phyloP scores from a whole-genome alignment of 176 grass and related monocot genomes.

The Phoenix roebelenii region DNA sequence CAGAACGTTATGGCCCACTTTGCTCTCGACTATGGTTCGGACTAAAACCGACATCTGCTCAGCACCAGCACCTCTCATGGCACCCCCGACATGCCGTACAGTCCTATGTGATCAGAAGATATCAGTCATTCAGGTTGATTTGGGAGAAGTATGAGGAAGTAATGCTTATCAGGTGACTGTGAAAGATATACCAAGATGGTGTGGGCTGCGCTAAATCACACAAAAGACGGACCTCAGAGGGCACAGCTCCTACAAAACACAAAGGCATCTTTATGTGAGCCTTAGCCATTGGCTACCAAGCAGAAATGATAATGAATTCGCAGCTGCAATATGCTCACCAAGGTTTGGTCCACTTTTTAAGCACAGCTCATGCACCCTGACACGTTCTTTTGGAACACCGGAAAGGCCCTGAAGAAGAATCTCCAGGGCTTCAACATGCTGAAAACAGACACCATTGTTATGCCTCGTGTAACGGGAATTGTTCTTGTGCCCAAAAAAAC shows the following conservation, averaged over 20 bases:
- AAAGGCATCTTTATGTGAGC: conserved; percentile 21
- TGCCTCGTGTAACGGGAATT: not conserved
- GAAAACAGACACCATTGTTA: conserved; percentile 9
- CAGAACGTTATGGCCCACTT: conserved; percentile 33
- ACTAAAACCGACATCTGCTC: conserved; percentile 90
- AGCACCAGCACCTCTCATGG: conserved; percentile 83
- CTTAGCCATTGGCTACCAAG: not conserved
- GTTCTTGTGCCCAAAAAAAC: not conserved
- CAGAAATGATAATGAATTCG: not conserved
- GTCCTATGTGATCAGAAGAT: conserved; percentile 32
- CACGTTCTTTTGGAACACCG: conserved; percentile 71
- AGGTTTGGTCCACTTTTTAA: conserved; percentile 83
- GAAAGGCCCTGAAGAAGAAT: conserved; percentile 78
- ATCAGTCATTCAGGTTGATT: not conserved
- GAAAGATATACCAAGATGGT: conserved; percentile 60
- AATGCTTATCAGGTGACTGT: too few species aligned
- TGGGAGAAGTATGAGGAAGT: too few species aligned
- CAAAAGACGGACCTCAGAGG: conserved; percentile 73
- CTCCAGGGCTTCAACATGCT: conserved; percentile 94
- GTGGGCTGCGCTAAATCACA: conserved; percentile 80
- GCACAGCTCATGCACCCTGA: conserved; percentile 83
- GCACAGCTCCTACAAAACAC: conserved; percentile 38
- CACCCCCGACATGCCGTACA: conserved; percentile 71
- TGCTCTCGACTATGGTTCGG: conserved; percentile 66
- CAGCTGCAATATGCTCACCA: conserved; percentile 21